These are phyloP conservation scores for Thelonectria olida DNA, from an alignment of 2,329 filamentous ascomycete genomes.

Conservation along the genomic window DNA sequence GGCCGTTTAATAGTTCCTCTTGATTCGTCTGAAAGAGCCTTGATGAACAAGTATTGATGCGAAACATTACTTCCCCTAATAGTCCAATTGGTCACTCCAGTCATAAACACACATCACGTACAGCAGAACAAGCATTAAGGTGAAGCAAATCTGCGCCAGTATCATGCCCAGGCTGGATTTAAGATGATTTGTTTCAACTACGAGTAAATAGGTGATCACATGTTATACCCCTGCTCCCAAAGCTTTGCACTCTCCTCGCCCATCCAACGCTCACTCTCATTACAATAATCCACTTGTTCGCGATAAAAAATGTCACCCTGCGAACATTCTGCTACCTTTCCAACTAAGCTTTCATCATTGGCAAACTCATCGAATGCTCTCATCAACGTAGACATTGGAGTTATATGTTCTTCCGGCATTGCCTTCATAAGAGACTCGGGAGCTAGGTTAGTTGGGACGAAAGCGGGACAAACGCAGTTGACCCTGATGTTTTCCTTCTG, in stretches of 20 bases:
- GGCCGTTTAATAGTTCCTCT: too few relatives aligned
- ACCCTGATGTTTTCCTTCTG: conserved; percentile 13
- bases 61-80: too few relatives aligned
- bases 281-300: neutral
- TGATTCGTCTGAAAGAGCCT: too few relatives aligned
- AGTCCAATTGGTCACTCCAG: too few relatives aligned
- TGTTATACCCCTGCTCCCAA: conserved; percentile 6
- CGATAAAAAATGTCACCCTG: conserved; percentile 3
- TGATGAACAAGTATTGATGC: too few relatives aligned
- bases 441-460: conserved; percentile 1
- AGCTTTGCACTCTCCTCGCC: conserved; percentile 8
- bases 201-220: neutral
- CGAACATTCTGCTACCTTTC: neutral
- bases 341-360: neutral
- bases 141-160: too few relatives aligned
- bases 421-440: conserved; percentile 1
- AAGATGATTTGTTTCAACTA: too few relatives aligned
- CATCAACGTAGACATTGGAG: conserved; percentile 9
- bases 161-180: too few relatives aligned
- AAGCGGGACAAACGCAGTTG: conserved; percentile 13
- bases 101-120: too few relatives aligned
- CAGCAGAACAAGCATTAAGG: too few relatives aligned
- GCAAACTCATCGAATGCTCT: conserved; percentile 7
- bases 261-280: conserved; percentile 15
- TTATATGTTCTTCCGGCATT: conserved; percentile 12